These are phyloP conservation scores for Incumbomyces lentus DNA, from an alignment of 2,329 filamentous ascomycete genomes.

Conservation along the genomic window DNA sequence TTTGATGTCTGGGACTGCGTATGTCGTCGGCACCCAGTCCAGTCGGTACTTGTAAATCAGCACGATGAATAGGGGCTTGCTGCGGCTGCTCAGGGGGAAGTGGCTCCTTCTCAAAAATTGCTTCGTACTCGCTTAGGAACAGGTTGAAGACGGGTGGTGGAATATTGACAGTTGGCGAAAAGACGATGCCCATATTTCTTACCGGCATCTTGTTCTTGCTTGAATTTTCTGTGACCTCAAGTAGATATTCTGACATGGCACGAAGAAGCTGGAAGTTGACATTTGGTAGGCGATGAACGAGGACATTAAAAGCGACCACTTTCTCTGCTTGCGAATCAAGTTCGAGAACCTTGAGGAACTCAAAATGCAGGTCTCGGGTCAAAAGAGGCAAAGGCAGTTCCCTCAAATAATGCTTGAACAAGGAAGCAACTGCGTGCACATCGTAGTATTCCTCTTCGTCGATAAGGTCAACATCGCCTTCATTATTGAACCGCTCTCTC, in stretches of 20 bases:
- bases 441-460: slow-evolving; percentile 80
- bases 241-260: slow-evolving; percentile 77
- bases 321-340: slow-evolving; percentile 66
- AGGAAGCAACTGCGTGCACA: slow-evolving; percentile 86
- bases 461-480: slow-evolving; percentile 82
- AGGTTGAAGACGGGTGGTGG: slow-evolving; percentile 88
- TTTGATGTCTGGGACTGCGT: slow-evolving; percentile 54
- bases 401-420: slow-evolving; percentile 86
- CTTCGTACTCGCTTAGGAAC: slow-evolving; percentile 81
- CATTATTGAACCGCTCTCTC: slow-evolving; percentile 83
- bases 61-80: slow-evolving; percentile 16
- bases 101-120: slow-evolving; percentile 68
- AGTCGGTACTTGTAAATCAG: slow-evolving; percentile 17
- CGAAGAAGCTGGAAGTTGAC: slow-evolving; percentile 73
- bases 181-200: slow-evolving; percentile 94
- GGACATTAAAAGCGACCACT: slow-evolving; percentile 60
- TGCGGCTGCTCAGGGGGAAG: slow-evolving; percentile 33
- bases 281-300: slow-evolving; percentile 69
- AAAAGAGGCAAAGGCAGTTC: slow-evolving; percentile 86
- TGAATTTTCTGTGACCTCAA: slow-evolving; percentile 83
- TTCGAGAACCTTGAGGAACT: slow-evolving; percentile 80
- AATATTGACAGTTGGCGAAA: slow-evolving; percentile 93
- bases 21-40: slow-evolving; percentile 46
- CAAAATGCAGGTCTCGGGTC: slow-evolving; percentile 77
- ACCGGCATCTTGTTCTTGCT: slow-evolving; percentile 97